A percentile compares a stretch with the other conserved stretches of the same genome.
Evolutionary conservation across 2,329 filamentous ascomycete genomes (phyloP).

Genomic region (Sarocladium kiliense): DNA sequence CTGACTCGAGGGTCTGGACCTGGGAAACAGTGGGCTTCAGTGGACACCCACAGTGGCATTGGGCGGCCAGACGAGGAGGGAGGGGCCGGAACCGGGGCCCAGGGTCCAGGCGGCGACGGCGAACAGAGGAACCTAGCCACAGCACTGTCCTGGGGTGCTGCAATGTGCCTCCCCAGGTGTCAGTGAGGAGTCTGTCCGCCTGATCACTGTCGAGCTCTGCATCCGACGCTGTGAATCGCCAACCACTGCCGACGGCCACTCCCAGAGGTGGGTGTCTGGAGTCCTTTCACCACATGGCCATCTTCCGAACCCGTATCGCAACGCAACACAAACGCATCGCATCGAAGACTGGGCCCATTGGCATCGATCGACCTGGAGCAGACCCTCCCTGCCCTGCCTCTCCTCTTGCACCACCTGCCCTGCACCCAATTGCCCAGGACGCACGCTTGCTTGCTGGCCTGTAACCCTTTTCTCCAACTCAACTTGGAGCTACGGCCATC

Average conservation of each 20-base stretch:
- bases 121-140: neutral
- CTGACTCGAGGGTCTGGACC: slow-evolving; percentile 1
- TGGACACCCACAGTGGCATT: neutral
- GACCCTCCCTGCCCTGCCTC: neutral
- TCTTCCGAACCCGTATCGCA: neutral
- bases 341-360: neutral
- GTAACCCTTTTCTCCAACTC: neutral
- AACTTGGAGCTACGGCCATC: slow-evolving; percentile 7
- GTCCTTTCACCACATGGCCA: too few species aligned
- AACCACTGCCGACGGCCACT: neutral
- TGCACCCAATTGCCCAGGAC: neutral
- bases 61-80: neutral
- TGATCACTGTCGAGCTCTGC: too few species aligned
- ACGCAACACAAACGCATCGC: neutral
- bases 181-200: too few species aligned
- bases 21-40: slow-evolving; percentile 8
- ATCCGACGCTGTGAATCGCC: too few species aligned
- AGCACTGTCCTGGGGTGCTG: neutral
- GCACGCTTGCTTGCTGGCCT: neutral
- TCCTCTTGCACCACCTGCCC: neutral
- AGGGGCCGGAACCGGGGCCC: slow-evolving; percentile 8
- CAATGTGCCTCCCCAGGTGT: too few species aligned
- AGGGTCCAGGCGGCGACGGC: neutral
- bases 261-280: too few species aligned
- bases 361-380: too few species aligned